Conservation (phyloP, 2,329 filamentous ascomycete genomes). For the Xylariales sp. region DNA sequence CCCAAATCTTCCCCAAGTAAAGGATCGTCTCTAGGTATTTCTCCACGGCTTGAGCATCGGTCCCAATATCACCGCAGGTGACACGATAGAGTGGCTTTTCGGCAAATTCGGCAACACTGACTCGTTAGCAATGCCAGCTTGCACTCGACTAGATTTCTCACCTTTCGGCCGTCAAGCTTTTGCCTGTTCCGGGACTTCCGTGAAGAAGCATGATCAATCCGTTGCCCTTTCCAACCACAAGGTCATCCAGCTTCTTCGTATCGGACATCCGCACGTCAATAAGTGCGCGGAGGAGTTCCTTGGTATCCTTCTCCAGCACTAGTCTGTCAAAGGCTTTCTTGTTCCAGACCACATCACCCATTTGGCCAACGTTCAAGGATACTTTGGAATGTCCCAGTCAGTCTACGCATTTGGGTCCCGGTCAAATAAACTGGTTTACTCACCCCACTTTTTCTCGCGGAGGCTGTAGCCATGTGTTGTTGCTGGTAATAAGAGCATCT, state of each 20-base stretch:
- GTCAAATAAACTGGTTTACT: too few relatives aligned
- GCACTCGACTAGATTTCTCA: not conserved
- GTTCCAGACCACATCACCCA: slow-evolving; percentile 2
- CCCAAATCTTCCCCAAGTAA: slow-evolving; percentile 26
- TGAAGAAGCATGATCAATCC: slow-evolving; percentile 6
- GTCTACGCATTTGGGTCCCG: too few relatives aligned
- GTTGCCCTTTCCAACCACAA: slow-evolving; percentile 9
- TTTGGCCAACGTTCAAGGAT: not conserved
- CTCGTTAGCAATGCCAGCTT: not conserved
- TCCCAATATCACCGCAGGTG: slow-evolving; percentile 25
- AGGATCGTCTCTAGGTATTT: slow-evolving; percentile 27
- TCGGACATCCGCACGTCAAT: slow-evolving; percentile 4
- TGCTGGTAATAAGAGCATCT: not conserved
- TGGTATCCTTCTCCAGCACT: slow-evolving; percentile 1
- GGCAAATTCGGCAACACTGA: slow-evolving; percentile 30
- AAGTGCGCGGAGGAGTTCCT: slow-evolving; percentile 4
- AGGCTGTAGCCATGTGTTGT: not conserved
- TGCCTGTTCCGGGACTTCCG: slow-evolving; percentile 8
- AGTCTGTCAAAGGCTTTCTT: slow-evolving; percentile 6
- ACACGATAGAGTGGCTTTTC: slow-evolving; percentile 30
- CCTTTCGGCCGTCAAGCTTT: slow-evolving; percentile 9
- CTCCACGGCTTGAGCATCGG: slow-evolving; percentile 27
- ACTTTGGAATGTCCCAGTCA: too few relatives aligned
- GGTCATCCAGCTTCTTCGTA: not conserved
- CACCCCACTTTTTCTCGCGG: not conserved